phyloP scores from a whole-genome alignment of 768 basidiomycete genomes.

The Pisolithus orientalis region DNA sequence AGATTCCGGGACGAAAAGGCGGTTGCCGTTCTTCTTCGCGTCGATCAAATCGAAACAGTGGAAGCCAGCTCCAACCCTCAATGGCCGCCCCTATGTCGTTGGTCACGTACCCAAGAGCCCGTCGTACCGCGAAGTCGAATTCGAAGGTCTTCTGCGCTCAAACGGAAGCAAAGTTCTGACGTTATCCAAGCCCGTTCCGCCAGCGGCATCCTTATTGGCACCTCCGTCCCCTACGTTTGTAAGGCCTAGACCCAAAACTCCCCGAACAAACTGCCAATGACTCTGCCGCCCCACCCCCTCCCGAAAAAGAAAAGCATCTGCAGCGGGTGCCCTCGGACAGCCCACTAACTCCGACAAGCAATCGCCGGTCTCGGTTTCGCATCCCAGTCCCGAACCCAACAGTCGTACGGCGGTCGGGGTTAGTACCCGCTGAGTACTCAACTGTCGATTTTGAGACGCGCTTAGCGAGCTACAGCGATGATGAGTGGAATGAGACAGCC shows the following conservation, averaged over 20 bases:
- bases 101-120: conserved; percentile 51
- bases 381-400: conserved; percentile 54
- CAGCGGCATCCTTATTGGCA: conserved; percentile 10
- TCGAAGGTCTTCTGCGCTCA: conserved; percentile 66
- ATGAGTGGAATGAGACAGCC: conserved; percentile 37
- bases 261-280: conserved; percentile 15
- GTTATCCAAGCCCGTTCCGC: conserved; percentile 20
- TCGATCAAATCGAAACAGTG: conserved; percentile 47
- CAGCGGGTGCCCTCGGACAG: conserved; percentile 24
- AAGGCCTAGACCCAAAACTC: conserved; percentile 27
- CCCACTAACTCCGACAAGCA: conserved; percentile 20
- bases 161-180: conserved; percentile 39
- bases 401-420: conserved; percentile 39
- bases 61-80: conserved; percentile 79
- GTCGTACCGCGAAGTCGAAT: conserved; percentile 62
- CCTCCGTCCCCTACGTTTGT: conserved; percentile 18
- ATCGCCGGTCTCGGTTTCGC: conserved; percentile 51
- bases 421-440: conserved; percentile 71
- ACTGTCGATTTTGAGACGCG: conserved; percentile 81
- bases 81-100: conserved; percentile 69
- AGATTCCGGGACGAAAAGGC: conserved; percentile 46
- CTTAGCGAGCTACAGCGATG: conserved; percentile 55
- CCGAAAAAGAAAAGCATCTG: conserved; percentile 17
- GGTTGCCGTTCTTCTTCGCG: conserved; percentile 65
- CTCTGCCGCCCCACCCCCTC: conserved; percentile 5